These are phyloP conservation scores for Dendrobium catenatum DNA, from an alignment of 106 monocot genomes.

Conservation along the genomic window DNA sequence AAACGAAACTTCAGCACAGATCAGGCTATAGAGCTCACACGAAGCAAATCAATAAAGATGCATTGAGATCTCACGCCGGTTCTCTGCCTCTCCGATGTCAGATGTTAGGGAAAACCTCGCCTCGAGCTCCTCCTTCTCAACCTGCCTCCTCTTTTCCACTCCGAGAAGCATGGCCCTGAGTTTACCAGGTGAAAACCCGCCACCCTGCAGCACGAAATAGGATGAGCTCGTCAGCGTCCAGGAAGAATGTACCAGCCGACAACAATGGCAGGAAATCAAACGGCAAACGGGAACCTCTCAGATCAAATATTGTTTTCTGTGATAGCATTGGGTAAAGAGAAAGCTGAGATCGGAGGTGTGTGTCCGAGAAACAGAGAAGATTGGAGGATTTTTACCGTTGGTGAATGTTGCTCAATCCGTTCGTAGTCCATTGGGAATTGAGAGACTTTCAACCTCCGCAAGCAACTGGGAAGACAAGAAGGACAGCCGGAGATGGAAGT, in stretches of 20 bases:
- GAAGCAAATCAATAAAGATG: background rate
- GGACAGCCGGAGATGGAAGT: background rate
- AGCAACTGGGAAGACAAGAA: background rate
- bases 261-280: background rate
- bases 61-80: conserved; percentile 4
- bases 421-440: conserved; percentile 35
- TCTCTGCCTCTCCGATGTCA: conserved; percentile 12
- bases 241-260: background rate
- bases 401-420: conserved; percentile 30
- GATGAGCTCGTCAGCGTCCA: background rate
- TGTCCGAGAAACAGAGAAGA: background rate
- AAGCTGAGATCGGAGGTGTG: conserved; percentile 6
- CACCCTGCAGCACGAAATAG: conserved; percentile 19
- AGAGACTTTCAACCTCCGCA: background rate
- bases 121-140: conserved; percentile 35
- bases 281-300: background rate
- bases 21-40: conserved; percentile 2
- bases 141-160: conserved; percentile 40
- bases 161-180: conserved; percentile 61
- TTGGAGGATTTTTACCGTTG: conserved; percentile 1
- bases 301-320: background rate
- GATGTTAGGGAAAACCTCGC: conserved; percentile 30
- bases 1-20: background rate
- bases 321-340: conserved; percentile 13
- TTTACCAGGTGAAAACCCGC: conserved; percentile 57